These are phyloP conservation scores for Colletotrichum ledebouriae DNA, from an alignment of 2,329 filamentous ascomycete genomes.

Conservation along the genomic window DNA sequence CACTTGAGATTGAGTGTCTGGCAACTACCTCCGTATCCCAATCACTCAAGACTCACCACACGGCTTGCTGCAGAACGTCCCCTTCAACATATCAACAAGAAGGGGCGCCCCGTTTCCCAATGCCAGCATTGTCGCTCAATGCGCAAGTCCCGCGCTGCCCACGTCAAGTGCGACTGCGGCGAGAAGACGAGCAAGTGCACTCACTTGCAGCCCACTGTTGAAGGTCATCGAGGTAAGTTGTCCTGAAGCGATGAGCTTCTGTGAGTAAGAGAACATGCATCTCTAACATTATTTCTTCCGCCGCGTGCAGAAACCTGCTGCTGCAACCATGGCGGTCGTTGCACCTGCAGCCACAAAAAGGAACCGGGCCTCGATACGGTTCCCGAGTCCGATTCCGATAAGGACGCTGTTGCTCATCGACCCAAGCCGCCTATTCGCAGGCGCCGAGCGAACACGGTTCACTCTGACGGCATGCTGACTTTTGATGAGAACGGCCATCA, in stretches of 20 bases:
- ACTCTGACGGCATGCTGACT: conserved; percentile 70
- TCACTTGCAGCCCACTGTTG: conserved; percentile 69
- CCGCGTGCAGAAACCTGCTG: conserved; percentile 71
- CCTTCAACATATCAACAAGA: conserved; percentile 95
- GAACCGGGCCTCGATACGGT: conserved; percentile 72
- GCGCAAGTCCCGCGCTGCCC: conserved; percentile 94
- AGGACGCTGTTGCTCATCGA: conserved; percentile 53
- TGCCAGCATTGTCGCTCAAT: conserved; percentile 96
- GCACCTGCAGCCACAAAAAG: conserved; percentile 75
- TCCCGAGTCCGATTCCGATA: conserved; percentile 73
- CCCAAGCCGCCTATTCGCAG: conserved; percentile 62
- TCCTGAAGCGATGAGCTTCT: conserved; percentile 45
- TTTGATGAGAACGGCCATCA: conserved; percentile 76
- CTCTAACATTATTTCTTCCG: conserved; percentile 31
- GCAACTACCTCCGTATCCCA: not conserved
- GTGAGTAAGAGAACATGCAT: conserved; percentile 45
- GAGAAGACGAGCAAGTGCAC: conserved; percentile 85
- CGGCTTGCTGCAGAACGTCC: conserved; percentile 77
- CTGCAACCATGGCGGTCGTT: conserved; percentile 77
- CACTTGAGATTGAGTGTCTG: conserved; percentile 7
- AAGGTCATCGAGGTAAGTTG: conserved; percentile 71
- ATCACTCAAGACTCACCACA: conserved; percentile 46
- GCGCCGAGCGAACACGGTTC: conserved; percentile 72
- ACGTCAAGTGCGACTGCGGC: conserved; percentile 97
- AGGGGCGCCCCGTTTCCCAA: conserved; percentile 97